Percentiles rank a stretch among this genome's conserved stretches.
These are phyloP conservation scores for Ustilago esculenta DNA, from an alignment of 1,284 basidiomycete species.

Conservation along the genomic window DNA sequence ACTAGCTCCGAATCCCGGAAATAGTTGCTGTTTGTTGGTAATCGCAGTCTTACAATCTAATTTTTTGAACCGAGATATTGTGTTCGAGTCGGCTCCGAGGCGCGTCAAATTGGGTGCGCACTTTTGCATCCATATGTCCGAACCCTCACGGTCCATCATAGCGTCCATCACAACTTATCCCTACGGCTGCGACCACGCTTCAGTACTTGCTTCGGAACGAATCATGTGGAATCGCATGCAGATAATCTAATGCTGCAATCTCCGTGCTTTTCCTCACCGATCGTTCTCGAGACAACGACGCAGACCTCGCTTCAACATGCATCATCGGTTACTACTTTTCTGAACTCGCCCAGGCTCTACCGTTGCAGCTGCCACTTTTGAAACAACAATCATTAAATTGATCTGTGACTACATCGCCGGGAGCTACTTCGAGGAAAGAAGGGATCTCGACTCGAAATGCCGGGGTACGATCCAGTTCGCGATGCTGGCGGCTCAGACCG, in stretches of 20 bases:
- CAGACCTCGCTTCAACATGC: conserved; percentile 14
- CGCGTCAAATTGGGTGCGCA: conserved; percentile 17
- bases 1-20: too few species aligned
- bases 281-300: background rate
- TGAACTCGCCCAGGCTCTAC: background rate
- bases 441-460: conserved; percentile 7
- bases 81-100: conserved; percentile 23
- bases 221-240: too few species aligned
- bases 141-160: background rate
- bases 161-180: too few species aligned
- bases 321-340: background rate
- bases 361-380: background rate
- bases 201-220: too few species aligned
- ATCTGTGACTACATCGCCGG: too few species aligned
- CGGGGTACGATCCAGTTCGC: conserved; percentile 32
- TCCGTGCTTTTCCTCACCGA: background rate
- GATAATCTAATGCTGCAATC: too few species aligned
- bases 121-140: conserved; percentile 3
- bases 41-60: too few species aligned
- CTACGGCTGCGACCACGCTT: too few species aligned
- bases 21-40: too few species aligned
- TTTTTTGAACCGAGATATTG: background rate
- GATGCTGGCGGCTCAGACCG: conserved; percentile 34
- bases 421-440: too few species aligned
- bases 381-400: too few species aligned